These are phyloP conservation scores for Debaryomycetaceae sp. DNA, from an alignment of 1,139 yeast species.

Conservation along the genomic window DNA sequence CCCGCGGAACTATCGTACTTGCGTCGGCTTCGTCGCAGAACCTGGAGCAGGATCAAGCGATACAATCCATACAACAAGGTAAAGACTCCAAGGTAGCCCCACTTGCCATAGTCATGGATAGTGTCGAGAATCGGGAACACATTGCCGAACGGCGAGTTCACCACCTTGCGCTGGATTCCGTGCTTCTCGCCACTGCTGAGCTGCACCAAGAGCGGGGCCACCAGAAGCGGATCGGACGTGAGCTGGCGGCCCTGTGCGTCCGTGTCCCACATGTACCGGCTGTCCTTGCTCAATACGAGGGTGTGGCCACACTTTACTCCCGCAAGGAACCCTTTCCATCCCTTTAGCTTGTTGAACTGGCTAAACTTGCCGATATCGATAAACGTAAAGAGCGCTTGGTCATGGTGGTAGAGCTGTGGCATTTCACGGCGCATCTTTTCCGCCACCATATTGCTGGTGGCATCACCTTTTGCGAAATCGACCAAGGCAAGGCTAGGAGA, in stretches of 20 bases:
- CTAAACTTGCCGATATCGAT: constrained; percentile 36
- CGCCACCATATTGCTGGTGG: constrained; percentile 24
- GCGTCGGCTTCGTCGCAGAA: too few species aligned
- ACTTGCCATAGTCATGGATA: constrained; percentile 33
- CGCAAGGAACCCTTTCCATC: constrained; percentile 30
- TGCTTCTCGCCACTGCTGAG: neutral
- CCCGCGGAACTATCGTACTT: neutral
- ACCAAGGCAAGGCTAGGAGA: constrained; percentile 39
- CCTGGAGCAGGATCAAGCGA: too few species aligned
- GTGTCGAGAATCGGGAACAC: constrained; percentile 29
- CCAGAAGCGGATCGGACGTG: constrained; percentile 16
- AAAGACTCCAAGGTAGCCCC: constrained; percentile 28
- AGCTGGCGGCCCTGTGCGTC: constrained; percentile 18
- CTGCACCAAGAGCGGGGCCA: constrained; percentile 15
- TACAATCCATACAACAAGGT: too few species aligned
- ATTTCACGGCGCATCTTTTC: constrained; percentile 33
- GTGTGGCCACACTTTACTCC: constrained; percentile 34
- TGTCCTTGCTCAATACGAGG: constrained; percentile 21
- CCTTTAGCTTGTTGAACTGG: constrained; percentile 19
- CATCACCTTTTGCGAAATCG: constrained; percentile 5
- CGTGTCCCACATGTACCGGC: constrained; percentile 21
- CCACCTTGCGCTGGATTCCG: constrained; percentile 13
- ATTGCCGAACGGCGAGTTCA: constrained; percentile 35
- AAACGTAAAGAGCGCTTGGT: constrained; percentile 39
- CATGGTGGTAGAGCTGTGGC: constrained; percentile 30